These are phyloP conservation scores for Geranium rotundifolium DNA, from an alignment of 345 rosid species.

Conservation along the genomic window DNA sequence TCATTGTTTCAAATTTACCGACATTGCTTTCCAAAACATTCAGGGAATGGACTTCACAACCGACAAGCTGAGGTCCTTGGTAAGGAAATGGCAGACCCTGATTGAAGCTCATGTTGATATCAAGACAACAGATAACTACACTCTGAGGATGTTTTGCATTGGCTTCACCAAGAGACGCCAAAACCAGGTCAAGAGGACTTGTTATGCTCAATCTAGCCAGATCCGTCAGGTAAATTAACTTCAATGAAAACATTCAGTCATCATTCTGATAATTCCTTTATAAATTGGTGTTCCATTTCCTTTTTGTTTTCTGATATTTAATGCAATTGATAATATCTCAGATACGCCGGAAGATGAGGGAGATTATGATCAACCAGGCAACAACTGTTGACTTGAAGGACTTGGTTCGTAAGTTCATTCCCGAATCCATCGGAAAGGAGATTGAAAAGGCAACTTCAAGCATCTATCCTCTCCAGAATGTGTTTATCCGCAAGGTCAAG, in stretches of 20 bases:
- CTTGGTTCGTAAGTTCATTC: neutral
- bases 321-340: neutral
- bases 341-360: neutral
- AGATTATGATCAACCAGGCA: neutral
- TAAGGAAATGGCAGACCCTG: slow-evolving; percentile 86
- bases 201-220: slow-evolving; percentile 95
- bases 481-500: neutral
- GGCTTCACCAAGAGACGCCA: slow-evolving; percentile 89
- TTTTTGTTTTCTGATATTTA: neutral
- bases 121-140: slow-evolving; percentile 81
- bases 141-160: slow-evolving; percentile 83
- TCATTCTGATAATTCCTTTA: no score
- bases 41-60: slow-evolving; percentile 96
- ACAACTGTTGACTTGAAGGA: neutral
- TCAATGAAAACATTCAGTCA: neutral
- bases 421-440: neutral
- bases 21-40: neutral
- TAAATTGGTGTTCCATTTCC: neutral
- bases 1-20: neutral
- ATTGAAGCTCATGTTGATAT: slow-evolving; percentile 95
- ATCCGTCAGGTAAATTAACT: slow-evolving; percentile 45
- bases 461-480: neutral
- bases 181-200: slow-evolving; percentile 88
- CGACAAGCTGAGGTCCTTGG: slow-evolving; percentile 92
- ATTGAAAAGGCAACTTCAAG: neutral